Evolutionary conservation across 306 rosid species (phyloP), one percentile per base, ranked within the genome.

Genomic region (Mimosa pudica): DNA sequence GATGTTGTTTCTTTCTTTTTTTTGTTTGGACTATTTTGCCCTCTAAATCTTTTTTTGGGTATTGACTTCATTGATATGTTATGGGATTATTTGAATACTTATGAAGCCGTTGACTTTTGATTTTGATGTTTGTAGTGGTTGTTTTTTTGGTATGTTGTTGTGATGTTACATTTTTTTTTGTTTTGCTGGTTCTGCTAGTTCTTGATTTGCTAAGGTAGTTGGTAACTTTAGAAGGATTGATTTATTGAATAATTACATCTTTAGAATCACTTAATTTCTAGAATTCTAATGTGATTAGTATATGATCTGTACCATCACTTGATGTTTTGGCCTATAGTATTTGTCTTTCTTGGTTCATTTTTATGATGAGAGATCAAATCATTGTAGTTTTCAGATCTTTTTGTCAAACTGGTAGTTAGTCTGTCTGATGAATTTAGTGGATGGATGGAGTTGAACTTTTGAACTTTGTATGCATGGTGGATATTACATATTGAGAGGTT

Each of bases 51-150:
- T 45, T 10, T 10, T 70, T 78, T 66, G 67, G 69, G 58, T 2
- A 6, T 20, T 63, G 2, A 41, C 67, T 70, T 77, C 18, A 20
- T 74, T 57, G 41, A 57, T 10, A 18, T 41, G 12, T 20, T 47
- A 42, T 12, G 74, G 12, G 74, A 77, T 66, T 2, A 7, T 45
- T 77, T 76, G 54, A 61, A 32, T 62, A 73, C 48, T 16, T 45
- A 58, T 10, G 70, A 57, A 46, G 62, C 18, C 70, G 84, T 82
- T 82, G 86, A 81, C 82, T 75, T 10, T 3, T 20, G 47, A 57
- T 66, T 75, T 42, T 20, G 4, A 17, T 48, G 42, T 70, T 83
- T 48, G 45, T 41, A 71, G 44, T 38, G 41, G 63, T 68, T 73
- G 55, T 16, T 79, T 24, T 24, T 48, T 35, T 54, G 35, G 55